Conservation (phyloP, 1,139 yeast species). For the Kluyveromyces marxianus region DNA sequence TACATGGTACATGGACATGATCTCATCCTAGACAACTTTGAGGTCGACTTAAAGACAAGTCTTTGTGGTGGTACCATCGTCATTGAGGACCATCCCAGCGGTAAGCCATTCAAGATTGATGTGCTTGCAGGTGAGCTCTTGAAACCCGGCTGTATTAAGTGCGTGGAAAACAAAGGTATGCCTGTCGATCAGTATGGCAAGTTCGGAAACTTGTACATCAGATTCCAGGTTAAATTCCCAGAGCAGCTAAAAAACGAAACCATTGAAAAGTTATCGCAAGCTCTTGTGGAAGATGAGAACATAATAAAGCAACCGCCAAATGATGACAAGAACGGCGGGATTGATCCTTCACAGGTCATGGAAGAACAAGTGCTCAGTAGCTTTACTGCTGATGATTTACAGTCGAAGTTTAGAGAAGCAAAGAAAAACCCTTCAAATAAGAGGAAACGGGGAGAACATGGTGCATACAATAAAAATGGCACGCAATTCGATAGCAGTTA, state of each 20-base stretch:
- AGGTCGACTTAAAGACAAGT: slow-evolving; percentile 22
- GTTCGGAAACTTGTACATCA: slow-evolving; percentile 24
- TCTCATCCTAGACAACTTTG: slow-evolving; percentile 15
- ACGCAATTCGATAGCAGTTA: not conserved
- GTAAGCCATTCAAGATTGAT: slow-evolving; percentile 19
- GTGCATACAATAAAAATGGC: not conserved
- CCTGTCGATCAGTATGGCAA: slow-evolving; percentile 15
- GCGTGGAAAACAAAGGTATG: slow-evolving; percentile 26
- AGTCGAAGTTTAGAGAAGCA: slow-evolving; percentile 3
- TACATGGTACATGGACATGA: slow-evolving; percentile 16
- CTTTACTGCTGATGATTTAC: slow-evolving; percentile 10
- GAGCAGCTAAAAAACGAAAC: slow-evolving; percentile 18
- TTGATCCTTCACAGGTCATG: slow-evolving; percentile 10
- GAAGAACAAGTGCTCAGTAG: slow-evolving; percentile 26
- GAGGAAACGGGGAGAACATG: slow-evolving; percentile 2
- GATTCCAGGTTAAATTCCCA: slow-evolving; percentile 22
- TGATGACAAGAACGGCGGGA: not conserved
- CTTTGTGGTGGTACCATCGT: slow-evolving; percentile 27
- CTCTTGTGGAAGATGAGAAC: slow-evolving; percentile 9
- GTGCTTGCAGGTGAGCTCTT: slow-evolving; percentile 24
- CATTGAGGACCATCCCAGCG: slow-evolving; percentile 24
- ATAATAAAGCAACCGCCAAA: not conserved
- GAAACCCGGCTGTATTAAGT: slow-evolving; percentile 19
- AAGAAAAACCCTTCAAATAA: slow-evolving; percentile 1
- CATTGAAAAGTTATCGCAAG: slow-evolving; percentile 12